Conservation (phyloP, 2,329 filamentous ascomycete species). For the Exophiala spinifera region DNA sequence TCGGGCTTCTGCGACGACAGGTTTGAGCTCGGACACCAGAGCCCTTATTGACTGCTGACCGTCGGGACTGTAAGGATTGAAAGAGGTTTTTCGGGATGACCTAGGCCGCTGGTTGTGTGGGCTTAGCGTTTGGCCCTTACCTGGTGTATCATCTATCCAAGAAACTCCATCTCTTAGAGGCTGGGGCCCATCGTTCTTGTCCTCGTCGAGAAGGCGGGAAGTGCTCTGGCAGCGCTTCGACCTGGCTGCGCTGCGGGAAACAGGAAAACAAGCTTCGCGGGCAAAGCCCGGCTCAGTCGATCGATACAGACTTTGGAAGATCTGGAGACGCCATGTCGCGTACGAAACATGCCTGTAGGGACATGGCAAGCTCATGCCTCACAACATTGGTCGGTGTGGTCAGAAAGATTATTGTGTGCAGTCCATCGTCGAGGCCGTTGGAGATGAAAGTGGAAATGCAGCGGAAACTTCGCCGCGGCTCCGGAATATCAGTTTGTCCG, state of each 20-base stretch:
- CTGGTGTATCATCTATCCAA: background rate
- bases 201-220: background rate
- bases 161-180: background rate
- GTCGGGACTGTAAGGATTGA: slow-evolving; percentile 13
- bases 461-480: too few species aligned
- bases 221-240: background rate
- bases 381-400: background rate
- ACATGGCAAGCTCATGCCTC: slow-evolving; percentile 24
- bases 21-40: slow-evolving; percentile 2
- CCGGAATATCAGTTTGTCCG: too few species aligned
- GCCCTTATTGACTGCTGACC: background rate
- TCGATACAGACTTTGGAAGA: slow-evolving; percentile 11
- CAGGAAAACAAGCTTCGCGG: background rate
- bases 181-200: background rate
- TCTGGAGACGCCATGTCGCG: slow-evolving; percentile 23
- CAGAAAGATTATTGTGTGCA: too few species aligned
- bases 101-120: background rate
- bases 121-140: background rate
- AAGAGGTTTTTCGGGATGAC: background rate
- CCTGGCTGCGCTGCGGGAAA: background rate
- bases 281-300: background rate
- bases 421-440: too few species aligned
- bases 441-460: too few species aligned
- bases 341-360: slow-evolving; percentile 19
- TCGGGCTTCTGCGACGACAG: background rate